Base-by-base conservation (phyloP, 1,139 yeast genomes). In the Kurtzmaniella quercitrusa region DNA sequence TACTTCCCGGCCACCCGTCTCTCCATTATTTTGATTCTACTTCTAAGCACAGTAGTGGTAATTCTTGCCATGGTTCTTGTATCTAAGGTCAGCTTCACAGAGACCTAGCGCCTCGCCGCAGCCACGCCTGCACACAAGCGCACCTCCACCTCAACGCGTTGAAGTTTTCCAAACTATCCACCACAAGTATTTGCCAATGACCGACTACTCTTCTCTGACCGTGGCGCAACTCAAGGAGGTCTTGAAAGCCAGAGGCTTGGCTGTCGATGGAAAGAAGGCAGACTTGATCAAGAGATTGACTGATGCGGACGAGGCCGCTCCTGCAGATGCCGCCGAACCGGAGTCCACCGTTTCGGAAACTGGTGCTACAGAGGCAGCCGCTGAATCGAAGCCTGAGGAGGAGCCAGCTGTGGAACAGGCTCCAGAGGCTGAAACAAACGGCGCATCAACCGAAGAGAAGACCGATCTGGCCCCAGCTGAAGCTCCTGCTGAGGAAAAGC, bases 221-320 rank as follows among this genome's bases (percentile, higher is more conserved):
- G 97, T 90, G 41, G 82, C 85, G 34, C 96, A 89, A 68, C 77
- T 91, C 63, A 90, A 87, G 62, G 96, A 86, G 51, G 55, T 80
- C 45, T 77, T 93, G 56, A 83, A 85, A 55, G 66, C 73, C 39
- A 80, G 82, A 52, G 86, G 84, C 1, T 75, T 93, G 46, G 62
- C 95, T 3, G 70, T 76, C 7, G 80, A 83, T 38, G 98, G 98
- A 21, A 83, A 89, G 56, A 93, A 91, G 65, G 83, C 85, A 38
- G 96, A 89, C 46, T 75, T 91, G 53, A 75, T 91, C 44, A 79
- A 80, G 38, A 79, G 97, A 36, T 41, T 41, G 33, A 50, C 43
- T 39, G 51, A 42, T 38, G 54, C 52, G 34, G 50, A 43, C 34
- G 43, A 46, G 34, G 49, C 50, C 44, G 51, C 48, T 40, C 54